Base-by-base conservation (phyloP, 169 alveolate genomes). In the Plasmodium chabaudi region DNA sequence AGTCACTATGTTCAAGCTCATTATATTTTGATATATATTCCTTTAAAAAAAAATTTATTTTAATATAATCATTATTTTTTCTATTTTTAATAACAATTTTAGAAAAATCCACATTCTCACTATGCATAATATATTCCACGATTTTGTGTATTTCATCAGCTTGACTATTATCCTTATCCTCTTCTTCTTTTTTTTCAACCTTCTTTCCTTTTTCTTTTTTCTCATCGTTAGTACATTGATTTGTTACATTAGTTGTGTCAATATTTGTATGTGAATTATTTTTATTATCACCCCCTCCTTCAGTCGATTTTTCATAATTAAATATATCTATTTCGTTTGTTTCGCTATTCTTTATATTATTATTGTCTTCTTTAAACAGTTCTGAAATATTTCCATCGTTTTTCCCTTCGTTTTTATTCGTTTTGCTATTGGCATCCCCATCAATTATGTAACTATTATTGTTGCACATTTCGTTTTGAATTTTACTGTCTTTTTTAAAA, bases 51-150 rank as follows among this genome's bases (percentile, higher is more conserved):
- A 10, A 17, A 13, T 47, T 77, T 21, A 77, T 77, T 49, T 77
- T 77, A 9, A 77, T 23, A 44, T 77, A 63, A 5, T 25, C 63
- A 34, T 34, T 34, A 34, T 34, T 4, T 21, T 63, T 64, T 10
- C 59, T 57, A 9, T 65, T 17, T n/a, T 63, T 77, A 4, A 77
- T 57, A 21, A 15, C 63, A 5, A 77, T 64, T 46, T 57, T 65
- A 2, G 88, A 77, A 34, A 77, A 57, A 44, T 77, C 88, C 5
- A 77, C 55, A 34, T 77, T 75, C 9, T 77, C 88, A 44, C 63
- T 77, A 7, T 77, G 21, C 74, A 77, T 77, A 51, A 77, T 77
- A 57, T 77, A 77, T 21, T 63, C 75, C 0, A 77, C 53, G 13
- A 63, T 15, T 17, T 44, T 77, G 25, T 77, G 77, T 4, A 77